These are phyloP conservation scores for Leptodontidium sp. DNA, from an alignment of 2,329 filamentous ascomycete species.

Conservation along the genomic window DNA sequence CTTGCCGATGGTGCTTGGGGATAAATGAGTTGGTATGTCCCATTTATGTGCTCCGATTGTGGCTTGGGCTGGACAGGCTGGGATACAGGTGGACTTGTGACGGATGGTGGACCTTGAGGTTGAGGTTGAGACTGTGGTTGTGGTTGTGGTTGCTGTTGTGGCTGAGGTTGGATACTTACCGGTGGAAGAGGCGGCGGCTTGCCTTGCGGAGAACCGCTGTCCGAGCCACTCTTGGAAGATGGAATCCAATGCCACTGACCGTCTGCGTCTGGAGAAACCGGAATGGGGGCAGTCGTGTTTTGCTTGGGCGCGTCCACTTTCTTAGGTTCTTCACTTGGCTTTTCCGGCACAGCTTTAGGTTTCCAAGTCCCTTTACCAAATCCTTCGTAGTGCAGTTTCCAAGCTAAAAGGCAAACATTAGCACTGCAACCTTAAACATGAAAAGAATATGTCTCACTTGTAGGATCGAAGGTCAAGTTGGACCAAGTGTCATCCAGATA, in stretches of 20 bases:
- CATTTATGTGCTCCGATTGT: neutral
- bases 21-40: neutral
- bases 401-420: constrained; percentile 1
- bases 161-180: neutral
- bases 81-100: too few species aligned
- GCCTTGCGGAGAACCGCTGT: neutral
- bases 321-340: neutral
- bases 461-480: constrained; percentile 21
- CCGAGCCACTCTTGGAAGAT: neutral
- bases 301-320: neutral
- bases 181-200: neutral
- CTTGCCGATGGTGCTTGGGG: neutral
- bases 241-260: neutral
- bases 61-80: neutral
- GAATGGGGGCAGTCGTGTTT: neutral
- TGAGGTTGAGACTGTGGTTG: neutral
- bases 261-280: neutral
- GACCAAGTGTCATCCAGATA: constrained; percentile 26
- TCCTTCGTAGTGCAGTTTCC: constrained; percentile 25
- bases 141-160: neutral
- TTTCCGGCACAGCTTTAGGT: neutral
- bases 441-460: constrained; percentile 11
- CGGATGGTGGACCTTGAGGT: too few species aligned
- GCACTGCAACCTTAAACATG: neutral
- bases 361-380: constrained; percentile 13